A percentile compares a stretch with the other conserved stretches of the same genome.
Evolutionary conservation across 208 protist genomes (phyloP).

Genomic region (Herpetomonas muscarum): DNA sequence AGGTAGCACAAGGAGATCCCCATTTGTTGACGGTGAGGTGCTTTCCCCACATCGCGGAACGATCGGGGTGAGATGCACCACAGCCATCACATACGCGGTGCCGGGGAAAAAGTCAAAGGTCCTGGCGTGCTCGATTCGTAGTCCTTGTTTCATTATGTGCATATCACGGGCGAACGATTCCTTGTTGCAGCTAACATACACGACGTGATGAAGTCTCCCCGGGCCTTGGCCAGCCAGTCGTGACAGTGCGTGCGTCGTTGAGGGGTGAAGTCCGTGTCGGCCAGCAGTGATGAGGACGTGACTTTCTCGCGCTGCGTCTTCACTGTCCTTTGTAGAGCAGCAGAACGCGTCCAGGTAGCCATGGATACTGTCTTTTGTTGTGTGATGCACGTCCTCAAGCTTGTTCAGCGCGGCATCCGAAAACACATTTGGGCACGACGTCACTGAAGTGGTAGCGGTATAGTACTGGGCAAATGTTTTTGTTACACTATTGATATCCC

Average conservation of each 20-base stretch:
- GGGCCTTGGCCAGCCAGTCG: constrained; percentile 5
- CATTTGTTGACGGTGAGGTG: no score
- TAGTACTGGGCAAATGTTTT: constrained; percentile 35
- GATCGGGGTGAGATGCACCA: constrained; percentile 23
- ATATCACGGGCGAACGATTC: constrained; percentile 30
- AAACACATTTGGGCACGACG: constrained; percentile 33
- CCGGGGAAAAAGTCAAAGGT: constrained; percentile 53
- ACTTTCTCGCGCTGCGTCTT: background rate
- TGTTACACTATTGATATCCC: constrained; percentile 34
- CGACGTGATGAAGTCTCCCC: constrained; percentile 16
- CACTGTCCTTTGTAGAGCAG: no score
- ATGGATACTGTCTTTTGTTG: constrained; percentile 16
- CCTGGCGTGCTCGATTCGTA: constrained; percentile 14
- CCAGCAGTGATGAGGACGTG: constrained; percentile 37
- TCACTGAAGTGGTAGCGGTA: constrained; percentile 8
- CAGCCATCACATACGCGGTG: constrained; percentile 47
- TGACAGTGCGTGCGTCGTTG: constrained; percentile 14
- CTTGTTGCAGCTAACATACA: constrained; percentile 53
- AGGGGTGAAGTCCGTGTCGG: constrained; percentile 35
- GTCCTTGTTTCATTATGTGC: constrained; percentile 23
- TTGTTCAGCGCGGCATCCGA: constrained; percentile 23
- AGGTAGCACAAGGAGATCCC: constrained; percentile 22
- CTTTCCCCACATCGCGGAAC: no score
- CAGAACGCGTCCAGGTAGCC: no score
- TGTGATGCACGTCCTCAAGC: constrained; percentile 14